phyloP scores from a whole-genome alignment of 148 eudicot species.

The Persicaria tinctoria region DNA sequence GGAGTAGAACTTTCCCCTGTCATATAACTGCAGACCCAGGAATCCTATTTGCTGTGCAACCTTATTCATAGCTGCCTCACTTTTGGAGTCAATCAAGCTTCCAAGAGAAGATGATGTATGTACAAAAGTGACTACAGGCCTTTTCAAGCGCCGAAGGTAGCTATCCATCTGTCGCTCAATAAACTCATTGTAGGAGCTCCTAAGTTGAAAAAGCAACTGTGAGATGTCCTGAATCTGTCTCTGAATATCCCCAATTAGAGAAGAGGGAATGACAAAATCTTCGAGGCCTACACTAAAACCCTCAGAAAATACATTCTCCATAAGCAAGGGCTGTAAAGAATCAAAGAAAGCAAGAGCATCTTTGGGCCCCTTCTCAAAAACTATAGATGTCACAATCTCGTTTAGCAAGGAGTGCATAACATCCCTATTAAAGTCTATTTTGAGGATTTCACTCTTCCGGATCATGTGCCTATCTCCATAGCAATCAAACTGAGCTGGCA shows the following conservation, averaged over 20 bases:
- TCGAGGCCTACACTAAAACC: slow-evolving; percentile 71
- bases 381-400: slow-evolving; percentile 59
- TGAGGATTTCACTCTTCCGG: slow-evolving; percentile 43
- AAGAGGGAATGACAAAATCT: slow-evolving; percentile 49
- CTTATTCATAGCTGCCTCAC: slow-evolving; percentile 72
- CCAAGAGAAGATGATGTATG: slow-evolving; percentile 58
- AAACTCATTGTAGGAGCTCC: slow-evolving; percentile 49
- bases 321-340: slow-evolving; percentile 68
- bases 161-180: slow-evolving; percentile 59
- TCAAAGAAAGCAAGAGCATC: slow-evolving; percentile 64
- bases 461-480: slow-evolving; percentile 47
- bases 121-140: slow-evolving; percentile 49
- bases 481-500: slow-evolving; percentile 57
- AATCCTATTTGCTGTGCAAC: slow-evolving; percentile 88
- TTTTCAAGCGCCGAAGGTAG: slow-evolving; percentile 37
- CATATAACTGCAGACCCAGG: slow-evolving; percentile 66
- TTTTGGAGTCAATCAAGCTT: slow-evolving; percentile 59
- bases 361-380: slow-evolving; percentile 60
- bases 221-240: slow-evolving; percentile 42
- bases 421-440: slow-evolving; percentile 51
- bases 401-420: slow-evolving; percentile 41
- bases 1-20: slow-evolving; percentile 71
- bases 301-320: slow-evolving; percentile 65
- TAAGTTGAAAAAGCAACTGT: slow-evolving; percentile 40
- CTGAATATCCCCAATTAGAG: slow-evolving; percentile 32